Conservation (phyloP, 139 green algal genomes). For the Spirogloea muscicola region DNA sequence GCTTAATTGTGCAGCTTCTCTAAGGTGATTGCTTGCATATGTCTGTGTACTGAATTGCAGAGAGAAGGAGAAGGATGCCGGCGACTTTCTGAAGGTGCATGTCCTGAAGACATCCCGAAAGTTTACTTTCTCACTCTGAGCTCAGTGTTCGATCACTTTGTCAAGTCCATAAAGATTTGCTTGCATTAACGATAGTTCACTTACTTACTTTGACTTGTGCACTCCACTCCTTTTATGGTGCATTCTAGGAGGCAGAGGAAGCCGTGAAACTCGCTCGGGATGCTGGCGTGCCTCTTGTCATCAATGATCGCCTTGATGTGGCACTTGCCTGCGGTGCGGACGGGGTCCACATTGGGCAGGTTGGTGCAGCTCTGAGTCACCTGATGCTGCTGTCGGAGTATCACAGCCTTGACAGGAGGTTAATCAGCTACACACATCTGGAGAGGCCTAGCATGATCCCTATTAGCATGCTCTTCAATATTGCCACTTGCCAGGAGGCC, state of each 20-base stretch:
- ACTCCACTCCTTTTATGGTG: no score
- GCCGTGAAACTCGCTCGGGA: conserved; percentile 21
- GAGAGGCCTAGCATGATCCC: no score
- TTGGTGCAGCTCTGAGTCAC: no score
- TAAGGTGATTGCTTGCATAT: background rate
- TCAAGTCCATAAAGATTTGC: background rate
- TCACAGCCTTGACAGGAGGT: no score
- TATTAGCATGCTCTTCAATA: no score
- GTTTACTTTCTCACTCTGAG: background rate
- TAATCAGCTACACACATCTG: no score
- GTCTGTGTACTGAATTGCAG: conserved; percentile 24
- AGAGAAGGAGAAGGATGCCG: conserved; percentile 74
- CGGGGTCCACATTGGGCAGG: conserved; percentile 83
- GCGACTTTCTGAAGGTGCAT: conserved; percentile 59
- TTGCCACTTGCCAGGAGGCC: no score
- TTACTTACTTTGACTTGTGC: background rate
- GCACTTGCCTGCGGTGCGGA: conserved; percentile 77
- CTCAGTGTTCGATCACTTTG: background rate
- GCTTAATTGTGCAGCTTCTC: background rate
- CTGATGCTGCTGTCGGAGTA: no score
- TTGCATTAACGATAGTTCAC: background rate
- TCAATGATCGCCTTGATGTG: conserved; percentile 93
- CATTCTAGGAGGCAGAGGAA: conserved; percentile 36
- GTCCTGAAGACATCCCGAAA: background rate
- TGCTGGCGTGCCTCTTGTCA: conserved; percentile 72